Conservation (phyloP, 78 protist genomes). For the Dictyostelium firmibasis region DNA sequence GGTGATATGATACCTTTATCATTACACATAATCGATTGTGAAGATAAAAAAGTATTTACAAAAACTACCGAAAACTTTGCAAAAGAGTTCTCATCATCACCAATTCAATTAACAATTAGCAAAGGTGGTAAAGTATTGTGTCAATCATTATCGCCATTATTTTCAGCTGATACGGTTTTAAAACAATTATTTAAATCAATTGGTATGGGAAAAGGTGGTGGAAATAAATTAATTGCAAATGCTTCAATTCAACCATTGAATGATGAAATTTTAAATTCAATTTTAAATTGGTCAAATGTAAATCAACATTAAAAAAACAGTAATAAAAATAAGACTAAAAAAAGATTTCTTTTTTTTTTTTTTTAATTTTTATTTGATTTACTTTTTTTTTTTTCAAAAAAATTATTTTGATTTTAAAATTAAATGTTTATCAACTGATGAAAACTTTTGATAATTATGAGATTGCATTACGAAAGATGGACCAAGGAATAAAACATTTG, state of each 20-base stretch:
- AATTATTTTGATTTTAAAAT: conserved; percentile 2
- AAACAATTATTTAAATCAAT: conserved; percentile 3
- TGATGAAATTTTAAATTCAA: not conserved
- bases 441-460: conserved; percentile 36
- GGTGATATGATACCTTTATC: not conserved
- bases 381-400: not conserved
- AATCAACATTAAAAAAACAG: not conserved
- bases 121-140: not conserved
- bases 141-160: not conserved
- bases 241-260: conserved; percentile 4
- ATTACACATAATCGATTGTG: conserved; percentile 14
- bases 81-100: not conserved
- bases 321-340: not conserved
- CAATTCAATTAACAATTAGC: not conserved
- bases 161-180: conserved; percentile 13
- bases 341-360: no score
- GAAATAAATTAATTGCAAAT: conserved; percentile 59
- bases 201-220: conserved; percentile 64
- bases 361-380: no score
- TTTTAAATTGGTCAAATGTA: conserved; percentile 27
- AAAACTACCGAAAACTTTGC: not conserved
- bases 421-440: not conserved
- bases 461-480: conserved; percentile 28
- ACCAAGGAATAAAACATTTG: conserved; percentile 24
- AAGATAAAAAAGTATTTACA: conserved; percentile 38